Base-by-base conservation (phyloP, 768 basidiomycete genomes). In the Agrocybe pediades region DNA sequence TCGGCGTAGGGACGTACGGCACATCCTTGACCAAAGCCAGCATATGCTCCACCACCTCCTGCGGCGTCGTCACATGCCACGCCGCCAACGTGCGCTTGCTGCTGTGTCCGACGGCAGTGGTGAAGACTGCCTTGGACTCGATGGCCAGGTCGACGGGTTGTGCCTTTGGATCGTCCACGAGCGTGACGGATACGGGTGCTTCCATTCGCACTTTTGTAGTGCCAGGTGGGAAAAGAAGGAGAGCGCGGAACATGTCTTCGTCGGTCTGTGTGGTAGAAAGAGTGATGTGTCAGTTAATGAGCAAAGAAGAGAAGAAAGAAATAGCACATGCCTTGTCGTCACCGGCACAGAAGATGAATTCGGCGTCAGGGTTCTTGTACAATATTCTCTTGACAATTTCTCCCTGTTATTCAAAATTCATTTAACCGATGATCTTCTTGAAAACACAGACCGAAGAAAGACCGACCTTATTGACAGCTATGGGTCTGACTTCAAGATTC, bases 221-320 rank as follows among this genome's bases (percentile, higher is more conserved):
- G 2, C 78, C 78, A 1, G 76, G 61, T 0, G 74, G 72, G 73
- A 90, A 89, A 57, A 87, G 75, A 20, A 84, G 79, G 0, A 96
- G 78, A 0, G 92, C 81, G 59, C 95, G 88, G 89, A 98, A 98
- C 96, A 99, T 99, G 76, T 99, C 96, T 74, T 99, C 96, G 76
- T 98, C 94, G 44, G 95, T 95, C 91, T 90, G 60, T 41, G 41
- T 20, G 50, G 19, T 29, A 23, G 17, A 20, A 16, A 25, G 24
- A 29, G n/a, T 29, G 29, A 7, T 47, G 9, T 46, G 23, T 39
- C 36, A 41, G 33, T 13, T 15, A 49, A 26, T 47, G n/a, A 44
- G 41, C 45, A 33, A 16, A 56, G 41, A 17, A 41, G 19, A 7
- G 8, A 40, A 15, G 19, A 58, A 17, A 13, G 23, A 40, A 46